Evolutionary conservation across 106 monocot genomes (phyloP).

Genomic region (Iris macrosiphon): DNA sequence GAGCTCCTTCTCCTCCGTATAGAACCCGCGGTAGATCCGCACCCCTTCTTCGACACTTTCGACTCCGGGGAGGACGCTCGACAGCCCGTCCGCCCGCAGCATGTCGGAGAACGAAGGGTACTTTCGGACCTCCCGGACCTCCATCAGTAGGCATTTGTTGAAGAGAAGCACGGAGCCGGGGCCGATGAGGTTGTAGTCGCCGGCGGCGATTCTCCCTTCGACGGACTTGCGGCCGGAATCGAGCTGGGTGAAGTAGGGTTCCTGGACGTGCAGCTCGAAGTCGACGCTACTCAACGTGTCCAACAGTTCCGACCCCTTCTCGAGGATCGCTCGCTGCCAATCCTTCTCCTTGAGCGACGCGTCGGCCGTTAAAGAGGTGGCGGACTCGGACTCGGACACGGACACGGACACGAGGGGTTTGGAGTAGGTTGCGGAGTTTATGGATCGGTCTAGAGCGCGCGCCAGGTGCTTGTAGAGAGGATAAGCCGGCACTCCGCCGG

Average conservation of each 20-base stretch:
- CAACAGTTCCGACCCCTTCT: slow-evolving; percentile 26
- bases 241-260: slow-evolving; percentile 78
- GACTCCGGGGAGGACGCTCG: slow-evolving; percentile 72
- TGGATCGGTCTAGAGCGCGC: slow-evolving; percentile 25
- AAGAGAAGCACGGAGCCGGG: slow-evolving; percentile 57
- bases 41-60: slow-evolving; percentile 75
- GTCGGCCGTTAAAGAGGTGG: slow-evolving; percentile 15
- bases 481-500: slow-evolving; percentile 40
- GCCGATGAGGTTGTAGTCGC: slow-evolving; percentile 50
- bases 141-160: slow-evolving; percentile 72
- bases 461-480: slow-evolving; percentile 74
- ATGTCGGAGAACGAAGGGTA: slow-evolving; percentile 73
- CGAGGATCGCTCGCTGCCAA: slow-evolving; percentile 39
- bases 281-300: slow-evolving; percentile 40
- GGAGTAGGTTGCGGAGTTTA: slow-evolving; percentile 16
- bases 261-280: slow-evolving; percentile 69
- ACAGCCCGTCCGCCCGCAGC: slow-evolving; percentile 61
- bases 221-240: slow-evolving; percentile 62
- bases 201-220: slow-evolving; percentile 85
- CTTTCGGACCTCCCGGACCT: slow-evolving; percentile 75
- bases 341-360: slow-evolving; percentile 22
- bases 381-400: no score
- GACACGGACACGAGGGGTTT: no score
- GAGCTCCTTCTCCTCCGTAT: slow-evolving; percentile 74
- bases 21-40: slow-evolving; percentile 78